Evolutionary conservation across 257 asterid species (phyloP), one percentile per base, ranked within the genome.

Genomic region (Ajuga chamaepitys): DNA sequence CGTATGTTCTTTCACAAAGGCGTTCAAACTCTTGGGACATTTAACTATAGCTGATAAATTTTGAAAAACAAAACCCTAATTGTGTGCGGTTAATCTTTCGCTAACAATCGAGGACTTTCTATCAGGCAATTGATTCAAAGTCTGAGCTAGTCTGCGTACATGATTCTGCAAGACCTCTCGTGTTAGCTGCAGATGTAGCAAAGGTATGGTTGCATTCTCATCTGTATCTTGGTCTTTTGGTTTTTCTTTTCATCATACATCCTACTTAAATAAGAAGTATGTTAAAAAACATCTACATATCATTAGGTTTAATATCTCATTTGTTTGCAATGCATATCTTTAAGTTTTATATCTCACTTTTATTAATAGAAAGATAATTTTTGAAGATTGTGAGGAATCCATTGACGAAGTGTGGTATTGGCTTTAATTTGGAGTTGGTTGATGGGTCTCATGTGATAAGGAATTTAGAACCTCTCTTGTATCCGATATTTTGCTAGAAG

Each of bases 141-240:
- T 75, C 95, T 4, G 87, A 90, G 74, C 88, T 94, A 38, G 92
- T 83, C 58, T 94, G 99, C 80, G 86, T 90, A 69, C 99, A 94
- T 77, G 99, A 90, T 77, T 90, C 99, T 70, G 97, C 99, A 47
- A 90, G 99, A 80, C 99, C 99, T 60, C 83, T 94, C 53, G 89
- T 88, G 67, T 70, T 70, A 71, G 66, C 87, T 68, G 83, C 53
- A 75, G 99, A 94, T 68, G 74, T 90, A 21, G 78, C 77, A 47
- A 86, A 88, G 97, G 99, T 93, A 73, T 41, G 80, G 34, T 41
- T 66, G 28, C 47, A 20, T 77, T 35, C 26, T 34, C 21, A 20
- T 22, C 56, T 20, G 24, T 9, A 14, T 65, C 22, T 42, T 24
- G 25, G n/a, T 60, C 37, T 13, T 55, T 38, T 25, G 30, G 30